phyloP scores from a whole-genome alignment of 305 asterid genomes.

The Coffea humblotiana region DNA sequence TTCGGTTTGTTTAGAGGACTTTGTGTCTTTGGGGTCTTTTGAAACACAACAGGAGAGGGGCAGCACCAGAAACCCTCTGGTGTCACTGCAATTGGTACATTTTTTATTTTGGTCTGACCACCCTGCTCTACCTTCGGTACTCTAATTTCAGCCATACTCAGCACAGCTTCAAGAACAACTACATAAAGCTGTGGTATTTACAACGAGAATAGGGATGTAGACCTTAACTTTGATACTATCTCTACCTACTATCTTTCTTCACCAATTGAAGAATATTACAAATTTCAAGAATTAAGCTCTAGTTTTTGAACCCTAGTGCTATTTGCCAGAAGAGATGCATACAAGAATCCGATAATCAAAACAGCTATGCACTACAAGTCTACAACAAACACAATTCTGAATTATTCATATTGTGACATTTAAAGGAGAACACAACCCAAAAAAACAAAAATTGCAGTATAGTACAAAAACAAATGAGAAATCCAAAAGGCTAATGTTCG shows the following conservation, averaged over 20 bases:
- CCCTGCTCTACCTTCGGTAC: conserved; percentile 65
- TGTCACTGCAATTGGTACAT: conserved; percentile 94
- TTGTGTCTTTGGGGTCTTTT: conserved; percentile 58
- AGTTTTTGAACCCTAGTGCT: neutral
- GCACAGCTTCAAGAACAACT: conserved; percentile 29
- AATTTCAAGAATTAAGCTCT: neutral
- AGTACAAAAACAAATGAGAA: neutral
- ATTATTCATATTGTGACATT: neutral
- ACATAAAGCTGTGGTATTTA: conserved; percentile 29
- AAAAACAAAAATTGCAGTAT: neutral
- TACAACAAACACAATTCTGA: neutral
- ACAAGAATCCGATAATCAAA: neutral
- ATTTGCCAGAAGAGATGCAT: neutral
- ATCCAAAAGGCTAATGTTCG: neutral
- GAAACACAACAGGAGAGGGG: conserved; percentile 87
- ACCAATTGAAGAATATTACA: neutral
- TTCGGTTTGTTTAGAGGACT: conserved; percentile 61
- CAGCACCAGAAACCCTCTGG: conserved; percentile 99
- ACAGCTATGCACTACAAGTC: neutral
- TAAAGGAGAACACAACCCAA: too few relatives aligned
- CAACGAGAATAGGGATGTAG: conserved; percentile 22
- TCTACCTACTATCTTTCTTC: neutral
- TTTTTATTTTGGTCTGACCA: conserved; percentile 68
- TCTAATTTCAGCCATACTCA: conserved; percentile 72
- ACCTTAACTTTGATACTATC: conserved; percentile 12